Conservation (phyloP, 1,284 basidiomycete genomes). For the Microbotryum scabiosae region DNA sequence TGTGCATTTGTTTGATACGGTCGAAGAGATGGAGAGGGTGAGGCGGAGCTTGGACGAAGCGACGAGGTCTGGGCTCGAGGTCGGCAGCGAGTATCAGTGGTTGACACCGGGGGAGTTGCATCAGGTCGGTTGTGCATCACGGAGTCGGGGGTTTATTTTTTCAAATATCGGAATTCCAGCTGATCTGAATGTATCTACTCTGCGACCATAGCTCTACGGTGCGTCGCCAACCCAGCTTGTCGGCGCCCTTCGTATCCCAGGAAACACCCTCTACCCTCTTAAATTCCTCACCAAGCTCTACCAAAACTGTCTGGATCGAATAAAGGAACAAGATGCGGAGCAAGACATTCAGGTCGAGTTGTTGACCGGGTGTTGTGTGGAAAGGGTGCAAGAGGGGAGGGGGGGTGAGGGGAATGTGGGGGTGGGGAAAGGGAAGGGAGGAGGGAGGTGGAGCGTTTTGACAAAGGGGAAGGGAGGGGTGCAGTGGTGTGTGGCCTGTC, state of each 20-base stretch:
- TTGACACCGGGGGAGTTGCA: slow-evolving; percentile 48
- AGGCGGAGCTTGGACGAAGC: slow-evolving; percentile 52
- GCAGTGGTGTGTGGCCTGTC: no score
- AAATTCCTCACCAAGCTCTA: slow-evolving; percentile 62
- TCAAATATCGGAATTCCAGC: neutral
- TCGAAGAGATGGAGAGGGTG: slow-evolving; percentile 43
- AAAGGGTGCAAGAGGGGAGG: no score
- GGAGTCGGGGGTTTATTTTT: no score
- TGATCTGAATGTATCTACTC: neutral
- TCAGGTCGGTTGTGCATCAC: slow-evolving; percentile 40
- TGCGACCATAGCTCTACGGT: neutral
- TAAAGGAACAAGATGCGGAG: no score
- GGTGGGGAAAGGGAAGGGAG: no score
- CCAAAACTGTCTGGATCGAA: slow-evolving; percentile 10
- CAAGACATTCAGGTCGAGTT: no score
- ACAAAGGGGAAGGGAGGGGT: no score
- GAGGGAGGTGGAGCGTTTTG: no score
- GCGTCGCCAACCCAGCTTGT: slow-evolving; percentile 36
- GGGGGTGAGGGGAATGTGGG: no score
- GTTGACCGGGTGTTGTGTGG: no score
- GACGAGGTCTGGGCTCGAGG: slow-evolving; percentile 47
- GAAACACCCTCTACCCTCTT: slow-evolving; percentile 64
- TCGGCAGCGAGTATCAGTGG: slow-evolving; percentile 46
- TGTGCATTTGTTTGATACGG: slow-evolving; percentile 47
- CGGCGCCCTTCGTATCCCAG: slow-evolving; percentile 49